Evolutionary conservation across 495 filamentous ascomycete genomes (phyloP), one percentile per base, ranked within the genome.

Genomic region (Penicillium argentinense): DNA sequence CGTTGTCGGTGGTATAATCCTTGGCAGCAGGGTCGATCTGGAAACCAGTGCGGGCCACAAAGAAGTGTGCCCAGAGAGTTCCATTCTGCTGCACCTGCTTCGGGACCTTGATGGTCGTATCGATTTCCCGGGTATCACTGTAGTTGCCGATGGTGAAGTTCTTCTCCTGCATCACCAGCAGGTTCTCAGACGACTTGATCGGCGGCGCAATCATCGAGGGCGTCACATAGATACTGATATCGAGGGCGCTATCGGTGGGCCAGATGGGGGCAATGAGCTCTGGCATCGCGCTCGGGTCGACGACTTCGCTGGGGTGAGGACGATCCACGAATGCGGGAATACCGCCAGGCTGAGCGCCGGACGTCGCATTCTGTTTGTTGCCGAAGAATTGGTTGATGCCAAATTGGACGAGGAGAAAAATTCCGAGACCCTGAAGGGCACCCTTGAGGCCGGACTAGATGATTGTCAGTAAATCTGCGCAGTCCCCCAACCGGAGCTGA

Each of bases 41-140:
- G 36, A 78, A 73, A 11, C 91, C 92, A 5, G 84, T 74, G 33
- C 92, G 76, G 8, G 79, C 87, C 49, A 98, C 73, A 56, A 89
- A 96, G 57, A 96, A 92, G 64, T 98, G 93, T 5, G 86, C 91
- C 81, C 87, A 98, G 9, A 97, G 74, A 1, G 93, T 96, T 25
- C 89, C 91, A 62, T 97, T 97, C 44, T 89, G 79, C 67, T 97
- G 90, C 2, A 95, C 91, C 21, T 80, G 69, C 50, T 77, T 77
- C 3, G 93, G 92, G 7, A 97, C 80, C 22, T 75, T 64, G 59
- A 97, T 88, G 28, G 72, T 80, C n/a, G 86, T 87, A 37, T 90
- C 83, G 29, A 89, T 80, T 42, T 84, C 78, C 18, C 95, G 80
- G 48, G 75, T 85, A 50, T 98, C 93, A 30, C 78, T 83, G 57